These are phyloP conservation scores for Ustilago shanxiensis DNA, from an alignment of 1,284 basidiomycete species.

Conservation along the genomic window DNA sequence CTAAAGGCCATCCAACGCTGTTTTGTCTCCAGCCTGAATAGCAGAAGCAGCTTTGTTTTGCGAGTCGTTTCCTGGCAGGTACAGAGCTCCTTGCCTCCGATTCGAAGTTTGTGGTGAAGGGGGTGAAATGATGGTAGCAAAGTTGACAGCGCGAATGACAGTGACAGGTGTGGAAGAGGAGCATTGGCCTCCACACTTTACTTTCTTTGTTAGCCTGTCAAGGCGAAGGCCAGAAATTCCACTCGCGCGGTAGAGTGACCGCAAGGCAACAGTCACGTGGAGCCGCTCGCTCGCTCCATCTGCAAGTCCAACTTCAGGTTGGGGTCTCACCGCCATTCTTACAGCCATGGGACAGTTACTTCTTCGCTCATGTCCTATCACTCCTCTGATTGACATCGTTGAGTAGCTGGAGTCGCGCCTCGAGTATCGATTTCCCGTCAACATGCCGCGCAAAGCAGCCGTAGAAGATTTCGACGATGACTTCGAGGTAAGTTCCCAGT, in stretches of 20 bases:
- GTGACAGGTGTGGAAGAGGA: conserved; percentile 1
- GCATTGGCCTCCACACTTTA: conserved; percentile 26
- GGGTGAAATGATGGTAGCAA: background rate
- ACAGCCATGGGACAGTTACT: background rate
- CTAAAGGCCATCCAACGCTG: conserved; percentile 10
- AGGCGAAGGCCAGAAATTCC: conserved; percentile 17
- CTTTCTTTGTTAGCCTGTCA: background rate
- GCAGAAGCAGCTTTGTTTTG: background rate
- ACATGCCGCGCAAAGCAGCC: conserved; percentile 58
- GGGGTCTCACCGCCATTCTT: background rate
- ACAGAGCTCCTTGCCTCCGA: background rate
- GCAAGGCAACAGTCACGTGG: conserved; percentile 28
- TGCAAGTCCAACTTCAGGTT: conserved; percentile 14
- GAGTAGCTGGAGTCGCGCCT: background rate
- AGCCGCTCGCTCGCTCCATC: conserved; percentile 6
- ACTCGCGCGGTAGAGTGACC: conserved; percentile 31
- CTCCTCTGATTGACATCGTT: background rate
- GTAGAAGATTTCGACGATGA: conserved; percentile 70
- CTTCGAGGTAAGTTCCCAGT: conserved; percentile 58
- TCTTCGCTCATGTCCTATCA: background rate
- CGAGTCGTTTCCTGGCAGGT: background rate
- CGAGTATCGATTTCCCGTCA: background rate
- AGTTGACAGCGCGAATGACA: background rate
- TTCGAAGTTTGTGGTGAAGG: background rate
- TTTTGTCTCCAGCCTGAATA: background rate